A percentile compares a stretch with the other conserved stretches of the same genome.
Conservation (phyloP, 2,329 filamentous ascomycete species). For the Lachnellula cervina region DNA sequence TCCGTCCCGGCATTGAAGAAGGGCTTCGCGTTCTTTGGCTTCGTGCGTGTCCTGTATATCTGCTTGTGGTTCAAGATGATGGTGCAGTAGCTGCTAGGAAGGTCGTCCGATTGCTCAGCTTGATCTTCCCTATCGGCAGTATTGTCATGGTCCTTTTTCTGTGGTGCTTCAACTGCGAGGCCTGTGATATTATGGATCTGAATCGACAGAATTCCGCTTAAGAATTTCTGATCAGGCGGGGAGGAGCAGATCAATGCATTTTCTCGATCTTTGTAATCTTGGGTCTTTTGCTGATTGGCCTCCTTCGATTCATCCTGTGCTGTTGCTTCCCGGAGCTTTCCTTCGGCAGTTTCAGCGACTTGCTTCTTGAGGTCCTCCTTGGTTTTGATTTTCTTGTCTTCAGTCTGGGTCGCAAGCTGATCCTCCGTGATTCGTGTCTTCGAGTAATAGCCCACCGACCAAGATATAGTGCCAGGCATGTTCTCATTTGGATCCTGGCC, state of each 20-base stretch:
- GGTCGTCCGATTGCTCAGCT: slow-evolving; percentile 55
- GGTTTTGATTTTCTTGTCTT: slow-evolving; percentile 52
- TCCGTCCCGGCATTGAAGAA: slow-evolving; percentile 77
- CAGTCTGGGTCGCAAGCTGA: slow-evolving; percentile 57
- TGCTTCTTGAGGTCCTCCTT: slow-evolving; percentile 55
- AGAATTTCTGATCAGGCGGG: slow-evolving; percentile 56
- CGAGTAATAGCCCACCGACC: slow-evolving; percentile 67
- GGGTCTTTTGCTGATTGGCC: slow-evolving; percentile 61
- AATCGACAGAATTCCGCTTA: slow-evolving; percentile 55
- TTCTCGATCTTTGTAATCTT: slow-evolving; percentile 57
- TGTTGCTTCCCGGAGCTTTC: slow-evolving; percentile 60
- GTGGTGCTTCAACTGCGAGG: slow-evolving; percentile 21
- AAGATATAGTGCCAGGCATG: slow-evolving; percentile 65
- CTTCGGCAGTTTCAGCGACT: slow-evolving; percentile 48
- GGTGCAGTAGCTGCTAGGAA: slow-evolving; percentile 68
- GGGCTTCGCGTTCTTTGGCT: slow-evolving; percentile 72
- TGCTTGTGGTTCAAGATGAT: slow-evolving; percentile 70
- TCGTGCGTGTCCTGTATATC: slow-evolving; percentile 65
- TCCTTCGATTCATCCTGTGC: slow-evolving; percentile 53
- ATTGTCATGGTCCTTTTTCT: slow-evolving; percentile 17
- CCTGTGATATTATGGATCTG: slow-evolving; percentile 29
- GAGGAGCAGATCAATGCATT: slow-evolving; percentile 64
- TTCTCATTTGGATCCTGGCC: slow-evolving; percentile 60
- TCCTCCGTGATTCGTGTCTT: slow-evolving; percentile 59
- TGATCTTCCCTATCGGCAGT: slow-evolving; percentile 49